Base-by-base conservation (phyloP, 805 yeast species). In the Starmerella floricola region DNA sequence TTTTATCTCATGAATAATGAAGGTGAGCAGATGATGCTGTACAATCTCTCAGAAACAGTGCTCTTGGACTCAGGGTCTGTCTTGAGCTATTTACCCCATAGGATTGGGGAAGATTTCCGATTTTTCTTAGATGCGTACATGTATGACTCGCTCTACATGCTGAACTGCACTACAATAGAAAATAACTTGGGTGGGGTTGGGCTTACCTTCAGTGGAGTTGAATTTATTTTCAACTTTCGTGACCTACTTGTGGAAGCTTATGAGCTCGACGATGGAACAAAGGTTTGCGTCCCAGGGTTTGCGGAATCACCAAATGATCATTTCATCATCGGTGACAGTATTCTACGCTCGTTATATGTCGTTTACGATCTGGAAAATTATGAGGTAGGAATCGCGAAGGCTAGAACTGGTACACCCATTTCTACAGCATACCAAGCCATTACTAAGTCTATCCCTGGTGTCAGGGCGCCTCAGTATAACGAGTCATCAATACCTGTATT, bases 261-360 rank as follows among this genome's bases (percentile, higher is more conserved):
- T 8, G n/a, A 15, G 20, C 12, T 6, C n/a, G 8, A 12, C 16
- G 10, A 23, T 6, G 35, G 38, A 3, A n/a, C 10, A 17, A 18
- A 17, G 34, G 6, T 16, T 16, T 39, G 42, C 21, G 2, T 16
- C 10, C 30, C 44, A n/a, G 38, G 35, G 17, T 40, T 19, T 12
- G 23, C 17, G 4, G 29, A 10, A 8, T 4, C 8, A 8, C 11
- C 26, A 10, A 6, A 10, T 8, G 10, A 23, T 6, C 10, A n/a
- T n/a, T n/a, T 23, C 6, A 64, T 76, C 40, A 62, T 80, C 29
- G 88, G 88, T 13, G 85, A 78, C 54, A 67, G 70, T 37, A 70
- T 79, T 54, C 61, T 80, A 45, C 66, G 81, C 42, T 67, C 70
- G 34, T 78, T 78, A 5, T 81, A 80, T 55, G n/a, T n/a, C n/a